These are phyloP conservation scores for Xylaria polymorpha DNA, from an alignment of 2,329 filamentous ascomycete genomes.

Conservation along the genomic window DNA sequence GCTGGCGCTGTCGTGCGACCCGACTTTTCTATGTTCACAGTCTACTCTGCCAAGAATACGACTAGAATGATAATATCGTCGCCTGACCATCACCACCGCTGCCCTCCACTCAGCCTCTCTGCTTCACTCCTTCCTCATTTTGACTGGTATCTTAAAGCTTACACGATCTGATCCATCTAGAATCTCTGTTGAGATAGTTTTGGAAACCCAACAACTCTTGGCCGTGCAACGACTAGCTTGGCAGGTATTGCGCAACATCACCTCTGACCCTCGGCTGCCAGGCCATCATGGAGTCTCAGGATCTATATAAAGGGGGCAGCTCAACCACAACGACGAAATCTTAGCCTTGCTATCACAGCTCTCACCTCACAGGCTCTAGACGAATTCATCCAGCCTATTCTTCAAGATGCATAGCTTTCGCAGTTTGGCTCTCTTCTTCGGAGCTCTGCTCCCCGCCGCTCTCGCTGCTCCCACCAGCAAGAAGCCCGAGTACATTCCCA, in stretches of 20 bases:
- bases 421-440: constrained; percentile 47
- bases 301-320: constrained; percentile 34
- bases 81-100: constrained; percentile 17
- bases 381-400: constrained; percentile 8
- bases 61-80: constrained; percentile 21
- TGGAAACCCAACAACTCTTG: constrained; percentile 40
- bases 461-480: constrained; percentile 45
- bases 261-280: not conserved
- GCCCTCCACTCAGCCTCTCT: constrained; percentile 16
- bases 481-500: constrained; percentile 47
- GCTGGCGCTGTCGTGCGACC: constrained; percentile 6
- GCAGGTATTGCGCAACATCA: constrained; percentile 37
- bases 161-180: constrained; percentile 20
- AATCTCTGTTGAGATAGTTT: constrained; percentile 36
- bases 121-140: constrained; percentile 45
- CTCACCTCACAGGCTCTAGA: constrained; percentile 17
- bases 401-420: constrained; percentile 47
- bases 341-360: constrained; percentile 25
- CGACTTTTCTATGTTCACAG: constrained; percentile 15
- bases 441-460: constrained; percentile 48
- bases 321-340: constrained; percentile 4
- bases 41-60: constrained; percentile 30
- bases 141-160: constrained; percentile 37
- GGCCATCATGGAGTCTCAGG: constrained; percentile 10
- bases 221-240: constrained; percentile 35